Conservation (phyloP, 345 rosid genomes). For the Ceriops decandra region DNA sequence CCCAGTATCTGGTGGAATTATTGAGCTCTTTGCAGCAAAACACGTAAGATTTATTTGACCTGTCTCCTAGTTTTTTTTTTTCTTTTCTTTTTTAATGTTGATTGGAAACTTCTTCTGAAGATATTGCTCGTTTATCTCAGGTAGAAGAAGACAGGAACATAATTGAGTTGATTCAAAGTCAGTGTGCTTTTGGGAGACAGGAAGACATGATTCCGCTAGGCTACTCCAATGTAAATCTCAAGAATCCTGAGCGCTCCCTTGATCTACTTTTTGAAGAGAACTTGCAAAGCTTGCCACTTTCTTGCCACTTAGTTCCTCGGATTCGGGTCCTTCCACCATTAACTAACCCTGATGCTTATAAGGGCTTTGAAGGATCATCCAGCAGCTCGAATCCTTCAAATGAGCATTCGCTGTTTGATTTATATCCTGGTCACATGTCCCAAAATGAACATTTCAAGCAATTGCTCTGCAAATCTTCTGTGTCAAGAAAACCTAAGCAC, state of each 20-base stretch:
- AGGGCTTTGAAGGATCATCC: conserved; percentile 50
- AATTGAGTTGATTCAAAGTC: conserved; percentile 43
- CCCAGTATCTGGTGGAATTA: conserved; percentile 45
- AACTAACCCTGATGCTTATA: conserved; percentile 17
- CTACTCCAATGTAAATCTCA: conserved; percentile 10
- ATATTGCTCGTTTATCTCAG: conserved; percentile 33
- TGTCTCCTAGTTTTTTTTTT: not conserved
- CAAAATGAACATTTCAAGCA: conserved; percentile 24
- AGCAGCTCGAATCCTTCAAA: conserved; percentile 35
- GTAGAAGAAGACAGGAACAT: conserved; percentile 53
- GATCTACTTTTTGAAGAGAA: not conserved
- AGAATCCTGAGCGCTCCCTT: not conserved
- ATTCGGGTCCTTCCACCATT: conserved; percentile 17
- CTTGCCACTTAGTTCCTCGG: conserved; percentile 15
- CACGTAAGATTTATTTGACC: conserved; percentile 39
- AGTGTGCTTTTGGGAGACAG: conserved; percentile 26
- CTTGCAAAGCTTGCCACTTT: conserved; percentile 17
- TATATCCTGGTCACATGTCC: conserved; percentile 16
- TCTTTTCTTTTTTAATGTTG: not conserved
- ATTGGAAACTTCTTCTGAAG: not conserved
- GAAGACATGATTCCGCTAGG: conserved; percentile 23
- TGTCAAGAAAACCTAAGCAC: conserved; percentile 14
- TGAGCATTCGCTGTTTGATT: conserved; percentile 33
- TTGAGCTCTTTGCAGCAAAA: conserved; percentile 67
- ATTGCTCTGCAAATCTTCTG: conserved; percentile 18